Base-by-base conservation (phyloP, 768 basidiomycete species). In the Naganishia antarctica region DNA sequence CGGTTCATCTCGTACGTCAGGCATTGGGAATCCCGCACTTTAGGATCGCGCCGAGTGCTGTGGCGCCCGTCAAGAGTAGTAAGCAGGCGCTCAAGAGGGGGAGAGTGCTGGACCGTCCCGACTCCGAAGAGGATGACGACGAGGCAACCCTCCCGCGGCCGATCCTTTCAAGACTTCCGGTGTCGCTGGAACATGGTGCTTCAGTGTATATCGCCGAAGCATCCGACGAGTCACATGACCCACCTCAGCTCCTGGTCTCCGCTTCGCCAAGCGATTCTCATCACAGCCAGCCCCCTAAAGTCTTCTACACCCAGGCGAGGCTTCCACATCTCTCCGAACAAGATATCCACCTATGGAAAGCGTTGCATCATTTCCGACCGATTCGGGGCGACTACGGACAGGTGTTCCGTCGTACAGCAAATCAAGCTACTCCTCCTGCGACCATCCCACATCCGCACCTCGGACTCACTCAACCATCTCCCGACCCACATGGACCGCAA, bases 341-440 rank as follows among this genome's bases (percentile, higher is more conserved):
- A 5, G 25, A 28, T 18, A 31, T 26, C 3, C 18, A 11, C 23
- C 25, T 63, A 3, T 49, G 48, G 40, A 29, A 45, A 44, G 47
- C 50, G 23, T 31, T 63, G 2, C 62, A 63, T 21, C 32, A 41
- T 25, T 53, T 63, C 28, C 48, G 26, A 2, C 62, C 62, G 12
- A 7, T 50, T 15, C 1, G 26, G 15, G 9, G 18, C 2, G 50
- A 63, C 44, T 63, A 63, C n/a, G 62, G 32, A 23, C 21, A 25
- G 7, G 49, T 28, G 40, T 60, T 44, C 59, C 32, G 29, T 4
- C 25, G 1, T 23, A 28, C 31, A 4, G 29, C 59, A 34, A 28
- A 43, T 37, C 31, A 46, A 21, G 18, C 31, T 26, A 21, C 18
- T 23, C 43, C 3, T 37, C 11, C 57, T 21, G 2, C 6, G 43